Base-by-base conservation (phyloP, 805 yeast species). In the Hanseniaspora thailandica region DNA sequence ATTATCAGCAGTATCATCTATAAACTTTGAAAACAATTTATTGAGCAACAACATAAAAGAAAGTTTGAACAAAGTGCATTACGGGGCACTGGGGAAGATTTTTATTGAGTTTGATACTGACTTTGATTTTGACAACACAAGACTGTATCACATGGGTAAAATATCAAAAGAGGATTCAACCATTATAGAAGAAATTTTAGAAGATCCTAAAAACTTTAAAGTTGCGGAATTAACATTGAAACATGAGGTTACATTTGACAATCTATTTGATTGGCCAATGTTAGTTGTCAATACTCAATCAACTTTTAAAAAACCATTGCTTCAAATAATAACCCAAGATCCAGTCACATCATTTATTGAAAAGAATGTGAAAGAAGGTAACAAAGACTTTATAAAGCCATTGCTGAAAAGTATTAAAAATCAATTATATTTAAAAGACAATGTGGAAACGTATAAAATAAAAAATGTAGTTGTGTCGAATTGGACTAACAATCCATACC, bases 401-500 rank as follows among this genome's bases (percentile, higher is more conserved):
- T 55, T 55, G 56, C 56, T 55, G 55, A 47, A 38, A 4, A 58
- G 55, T 3, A 45, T 63, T 45, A 48, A 55, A 20, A 54, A 55
- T 40, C 39, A 56, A 56, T 36, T 52, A 15, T 34, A 55, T 28
- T 23, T 20, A 36, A 30, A 43, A 12, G 47, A 58, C 28, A 34
- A 26, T 57, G 58, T 60, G 59, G 68, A 1, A 54, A 66, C 55
- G 0, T 76, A 76, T 5, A 52, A 55, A 1, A 79, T 74, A 45
- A 63, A 52, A 4, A 74, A 73, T 49, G 63, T 71, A 0, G 66
- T 81, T 0, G 74, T 75, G 1, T 76, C 90, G 0, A 69, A 78
- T 26, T 90, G 97, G 97, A 82, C 94, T 1, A 63, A 64, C 2
- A 94, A 89, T 59, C 86, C 87, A 0, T 86, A 74, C 61, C 74